Evolutionary conservation across 345 rosid genomes (phyloP).

Genomic region (Eucalyptus pauciflora): DNA sequence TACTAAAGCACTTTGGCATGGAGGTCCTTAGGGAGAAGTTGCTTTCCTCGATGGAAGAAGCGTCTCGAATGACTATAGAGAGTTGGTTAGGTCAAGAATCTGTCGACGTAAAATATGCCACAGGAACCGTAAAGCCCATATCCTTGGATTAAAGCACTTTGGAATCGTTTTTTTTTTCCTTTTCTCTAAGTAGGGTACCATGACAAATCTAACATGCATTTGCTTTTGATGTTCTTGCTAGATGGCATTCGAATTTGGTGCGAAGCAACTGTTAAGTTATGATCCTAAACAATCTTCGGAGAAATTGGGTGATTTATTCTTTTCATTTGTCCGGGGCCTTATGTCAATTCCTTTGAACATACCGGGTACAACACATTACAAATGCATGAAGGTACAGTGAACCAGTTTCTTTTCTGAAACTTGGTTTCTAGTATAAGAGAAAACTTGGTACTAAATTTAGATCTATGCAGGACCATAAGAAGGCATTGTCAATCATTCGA

Average conservation of each 20-base stretch:
- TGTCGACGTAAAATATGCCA: neutral
- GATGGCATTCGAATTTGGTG: constrained; percentile 5
- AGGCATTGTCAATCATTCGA: neutral
- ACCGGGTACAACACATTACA: constrained; percentile 18
- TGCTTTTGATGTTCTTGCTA: neutral
- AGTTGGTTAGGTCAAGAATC: constrained; percentile 1
- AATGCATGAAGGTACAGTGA: constrained; percentile 16
- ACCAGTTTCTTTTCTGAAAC: neutral
- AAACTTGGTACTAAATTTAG: neutral
- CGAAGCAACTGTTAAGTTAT: constrained; percentile 3
- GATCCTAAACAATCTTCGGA: neutral
- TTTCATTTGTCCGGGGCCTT: neutral
- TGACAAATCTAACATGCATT: neutral
- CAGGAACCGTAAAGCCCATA: neutral
- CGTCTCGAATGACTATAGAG: neutral
- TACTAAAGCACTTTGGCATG: constrained; percentile 1
- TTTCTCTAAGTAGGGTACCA: neutral
- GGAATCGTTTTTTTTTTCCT: neutral
- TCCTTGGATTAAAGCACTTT: neutral
- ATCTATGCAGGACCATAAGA: neutral
- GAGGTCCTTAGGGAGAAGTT: neutral
- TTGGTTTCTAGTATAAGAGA: neutral
- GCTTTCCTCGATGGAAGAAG: constrained; percentile 2
- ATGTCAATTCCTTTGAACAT: constrained; percentile 23
- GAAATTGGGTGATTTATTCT: neutral